These are phyloP conservation scores for Halenospora varia DNA, from an alignment of 495 filamentous ascomycete genomes.

Conservation along the genomic window DNA sequence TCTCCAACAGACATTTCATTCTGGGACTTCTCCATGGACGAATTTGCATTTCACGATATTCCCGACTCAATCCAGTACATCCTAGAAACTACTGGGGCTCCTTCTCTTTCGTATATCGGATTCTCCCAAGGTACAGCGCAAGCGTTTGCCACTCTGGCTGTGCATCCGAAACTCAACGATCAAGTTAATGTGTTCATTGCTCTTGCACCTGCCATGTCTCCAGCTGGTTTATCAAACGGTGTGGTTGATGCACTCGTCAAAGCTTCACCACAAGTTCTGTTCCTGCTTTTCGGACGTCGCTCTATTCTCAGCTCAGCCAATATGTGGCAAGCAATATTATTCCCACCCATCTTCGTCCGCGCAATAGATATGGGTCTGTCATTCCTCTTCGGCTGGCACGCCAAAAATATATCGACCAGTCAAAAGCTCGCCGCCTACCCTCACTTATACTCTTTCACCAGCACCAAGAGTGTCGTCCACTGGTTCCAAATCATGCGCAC, in stretches of 20 bases:
- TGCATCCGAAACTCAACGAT: constrained; percentile 88
- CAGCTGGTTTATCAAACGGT: constrained; percentile 80
- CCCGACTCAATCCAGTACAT: constrained; percentile 92
- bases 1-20: constrained; percentile 74
- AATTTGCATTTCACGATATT: constrained; percentile 97
- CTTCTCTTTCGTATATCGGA: constrained; percentile 90
- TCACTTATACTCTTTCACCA: constrained; percentile 93
- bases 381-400: constrained; percentile 87
- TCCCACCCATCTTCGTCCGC: constrained; percentile 89
- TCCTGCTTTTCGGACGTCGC: constrained; percentile 89
- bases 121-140: constrained; percentile 97
- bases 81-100: constrained; percentile 73
- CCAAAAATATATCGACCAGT: constrained; percentile 75
- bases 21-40: constrained; percentile 97
- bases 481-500: constrained; percentile 99
- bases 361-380: constrained; percentile 77
- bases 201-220: constrained; percentile 95
- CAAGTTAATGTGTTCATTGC: constrained; percentile 96
- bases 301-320: constrained; percentile 89
- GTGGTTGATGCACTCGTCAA: constrained; percentile 92
- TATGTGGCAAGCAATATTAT: constrained; percentile 96
- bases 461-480: constrained; percentile 92
- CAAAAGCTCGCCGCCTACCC: constrained; percentile 98
- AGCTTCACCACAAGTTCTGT: constrained; percentile 88
- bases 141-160: constrained; percentile 90